Base-by-base conservation (phyloP, 495 filamentous ascomycete species). In the Tuber melanosporum region DNA sequence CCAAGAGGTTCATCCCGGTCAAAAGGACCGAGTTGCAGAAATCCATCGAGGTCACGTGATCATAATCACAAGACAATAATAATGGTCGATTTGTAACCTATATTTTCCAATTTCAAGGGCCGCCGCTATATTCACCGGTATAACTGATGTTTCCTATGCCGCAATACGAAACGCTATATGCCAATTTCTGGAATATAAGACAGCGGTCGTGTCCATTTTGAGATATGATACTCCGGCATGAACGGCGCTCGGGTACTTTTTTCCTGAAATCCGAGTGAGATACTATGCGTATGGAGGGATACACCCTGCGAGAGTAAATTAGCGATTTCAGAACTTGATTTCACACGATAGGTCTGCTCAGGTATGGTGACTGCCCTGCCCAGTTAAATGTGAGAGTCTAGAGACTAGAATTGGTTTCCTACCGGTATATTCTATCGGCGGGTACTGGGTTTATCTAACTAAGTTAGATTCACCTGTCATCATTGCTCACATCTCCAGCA, bases 221-320 rank as follows among this genome's bases (percentile, higher is more conserved):
- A 66, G 52, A 14, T 32, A 36, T 66, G 57, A 36, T 66, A 66
- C 57, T 32, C 57, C 32, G 26, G 57, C 26, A 66, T 26, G 26
- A 62, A 62, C 52, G 52, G n/a, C 52, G 8, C 49, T 19, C 14
- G 14, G 57, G 26, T 66, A 0, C 32, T 32, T 36, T 66, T 36
- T 36, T 36, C 57, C 15, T 66, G 57, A 66, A 66, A 66, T 66
- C 57, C 57, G 57, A 66, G 57, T 36, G 57, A 66, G 26, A 66
- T 66, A 66, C 32, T 66, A 36, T 36, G 57, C 57, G 14, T 66
- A 66, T 66, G 26, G 57, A 66, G 57, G 57, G 57, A 62, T 36
- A 66, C 57, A 26, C 57, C 57, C 57, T 66, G 57, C 26, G 26
- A 26, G 20, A 66, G 57, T 36, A 66, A 66, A 66, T 66, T 66